Evolutionary conservation across 768 basidiomycete species (phyloP).

Genomic region (Ramaria rubella): DNA sequence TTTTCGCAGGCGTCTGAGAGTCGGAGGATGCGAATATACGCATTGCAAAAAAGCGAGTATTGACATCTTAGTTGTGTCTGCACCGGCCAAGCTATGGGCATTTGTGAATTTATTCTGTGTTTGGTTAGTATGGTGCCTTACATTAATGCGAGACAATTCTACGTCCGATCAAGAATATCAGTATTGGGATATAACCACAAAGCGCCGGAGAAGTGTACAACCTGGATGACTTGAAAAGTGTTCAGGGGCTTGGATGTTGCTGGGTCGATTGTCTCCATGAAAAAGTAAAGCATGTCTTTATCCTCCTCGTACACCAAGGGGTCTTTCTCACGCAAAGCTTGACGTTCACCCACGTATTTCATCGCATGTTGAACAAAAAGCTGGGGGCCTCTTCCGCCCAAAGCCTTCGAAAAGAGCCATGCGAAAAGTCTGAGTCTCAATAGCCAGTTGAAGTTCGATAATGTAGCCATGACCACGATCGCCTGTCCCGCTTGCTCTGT

Average conservation of each 20-base stretch:
- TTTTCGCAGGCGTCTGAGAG: not conserved
- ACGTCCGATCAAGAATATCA: not conserved
- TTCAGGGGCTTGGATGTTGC: too few relatives aligned
- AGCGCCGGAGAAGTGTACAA: too few relatives aligned
- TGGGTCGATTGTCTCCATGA: not conserved
- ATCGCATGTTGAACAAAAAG: not conserved
- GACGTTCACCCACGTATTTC: not conserved
- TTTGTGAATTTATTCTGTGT: not conserved
- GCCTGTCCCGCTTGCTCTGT: too few relatives aligned
- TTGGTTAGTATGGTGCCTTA: not conserved
- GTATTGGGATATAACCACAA: too few relatives aligned
- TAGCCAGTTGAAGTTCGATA: not conserved
- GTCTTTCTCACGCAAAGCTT: not conserved
- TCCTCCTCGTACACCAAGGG: not conserved
- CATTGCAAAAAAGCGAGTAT: conserved; percentile 1
- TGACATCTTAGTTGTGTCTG: conserved; percentile 3
- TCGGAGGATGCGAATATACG: conserved; percentile 3
- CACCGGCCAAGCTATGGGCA: conserved; percentile 1
- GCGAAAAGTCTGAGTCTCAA: not conserved
- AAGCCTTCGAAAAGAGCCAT: not conserved
- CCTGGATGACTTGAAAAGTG: too few relatives aligned
- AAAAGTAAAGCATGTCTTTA: not conserved
- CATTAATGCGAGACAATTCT: not conserved
- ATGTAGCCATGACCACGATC: not conserved
- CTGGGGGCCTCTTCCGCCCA: not conserved